Percentiles rank a stretch among this genome's conserved stretches.
These are phyloP conservation scores for Phialemonium atrogriseum DNA, from an alignment of 2,329 filamentous ascomycete genomes.

Conservation along the genomic window DNA sequence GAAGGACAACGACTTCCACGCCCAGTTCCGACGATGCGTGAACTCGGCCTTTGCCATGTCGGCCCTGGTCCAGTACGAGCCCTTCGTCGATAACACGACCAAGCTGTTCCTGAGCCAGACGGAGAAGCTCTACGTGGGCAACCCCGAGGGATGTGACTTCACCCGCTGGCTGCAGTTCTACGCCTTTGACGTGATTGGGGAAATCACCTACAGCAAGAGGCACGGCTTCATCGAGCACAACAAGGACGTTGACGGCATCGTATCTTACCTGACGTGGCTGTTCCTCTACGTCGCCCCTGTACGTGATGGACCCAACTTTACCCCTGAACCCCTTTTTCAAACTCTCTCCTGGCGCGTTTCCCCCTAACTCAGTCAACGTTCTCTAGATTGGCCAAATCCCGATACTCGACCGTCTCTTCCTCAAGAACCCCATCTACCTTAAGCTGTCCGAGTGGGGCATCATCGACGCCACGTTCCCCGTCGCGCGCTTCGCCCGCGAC, in stretches of 20 bases:
- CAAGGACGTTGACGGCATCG: slow-evolving; percentile 67
- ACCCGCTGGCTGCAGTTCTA: slow-evolving; percentile 71
- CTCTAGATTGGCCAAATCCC: slow-evolving; percentile 68
- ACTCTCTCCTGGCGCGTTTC: not conserved
- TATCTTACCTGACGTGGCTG: slow-evolving; percentile 53
- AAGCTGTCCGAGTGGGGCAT: slow-evolving; percentile 59
- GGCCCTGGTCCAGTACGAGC: slow-evolving; percentile 68
- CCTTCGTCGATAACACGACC: slow-evolving; percentile 68
- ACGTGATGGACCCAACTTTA: no score
- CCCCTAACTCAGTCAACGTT: not conserved
- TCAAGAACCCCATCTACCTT: slow-evolving; percentile 68
- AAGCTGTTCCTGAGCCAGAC: slow-evolving; percentile 61
- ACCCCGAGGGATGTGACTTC: slow-evolving; percentile 48
- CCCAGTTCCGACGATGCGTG: slow-evolving; percentile 65
- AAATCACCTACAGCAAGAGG: slow-evolving; percentile 67
- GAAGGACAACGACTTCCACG: slow-evolving; percentile 66
- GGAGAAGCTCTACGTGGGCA: slow-evolving; percentile 42
- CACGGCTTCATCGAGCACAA: slow-evolving; percentile 70
- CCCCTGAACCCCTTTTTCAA: no score
- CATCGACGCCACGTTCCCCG: slow-evolving; percentile 61
- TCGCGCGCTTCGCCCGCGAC: slow-evolving; percentile 61
- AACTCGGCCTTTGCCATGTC: slow-evolving; percentile 74
- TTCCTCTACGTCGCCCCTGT: slow-evolving; percentile 67
- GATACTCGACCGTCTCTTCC: slow-evolving; percentile 57
- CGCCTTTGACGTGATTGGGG: slow-evolving; percentile 74